Base-by-base conservation (phyloP, 108 stramenopile genomes). In the Ochromonas danica region DNA sequence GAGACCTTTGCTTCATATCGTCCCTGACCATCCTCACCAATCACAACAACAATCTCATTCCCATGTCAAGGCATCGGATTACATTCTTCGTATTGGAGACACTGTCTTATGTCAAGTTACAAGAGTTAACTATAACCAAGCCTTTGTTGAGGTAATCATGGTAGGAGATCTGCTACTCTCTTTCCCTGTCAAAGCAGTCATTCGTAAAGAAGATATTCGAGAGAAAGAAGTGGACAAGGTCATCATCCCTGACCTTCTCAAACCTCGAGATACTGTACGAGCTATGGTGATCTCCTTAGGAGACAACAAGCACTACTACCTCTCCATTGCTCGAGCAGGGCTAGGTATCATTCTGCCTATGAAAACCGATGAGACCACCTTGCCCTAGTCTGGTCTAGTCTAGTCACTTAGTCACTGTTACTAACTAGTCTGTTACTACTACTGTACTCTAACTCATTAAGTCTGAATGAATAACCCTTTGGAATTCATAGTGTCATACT, bases 281-380 rank as follows among this genome's bases (percentile, higher is more conserved):
- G 72, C 72, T 45, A 41, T 27, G 6, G 72, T 75, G 17, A 75
- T 75, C 6, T 75, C 72, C 17, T 41, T 75, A 6, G 72, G 72
- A 6, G 72, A 75, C 51, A 60, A 45, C 72, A 27, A 60, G 22
- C 40, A 42, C 22, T 75, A 75, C 40, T 75, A 35, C 41, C 40
- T 75, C 17, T 40, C 39, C 14, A 70, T 31, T 10, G 67, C 67
- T n/a, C n/a, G n/a, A n/a, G n/a, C n/a, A n/a, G n/a, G n/a, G n/a
- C n/a, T n/a, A n/a, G n/a, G n/a, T n/a, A n/a, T n/a, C n/a, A n/a
- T n/a, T n/a, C n/a, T n/a, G n/a, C n/a, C n/a, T n/a, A n/a, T n/a
- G n/a, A n/a, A n/a, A n/a, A n/a, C n/a, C n/a, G n/a, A n/a, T n/a
- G n/a, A n/a, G n/a, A n/a, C n/a, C n/a, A n/a, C n/a, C n/a, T n/a